Base-by-base conservation (phyloP, 805 yeast species). In the Saccharomycopsis babjevae region DNA sequence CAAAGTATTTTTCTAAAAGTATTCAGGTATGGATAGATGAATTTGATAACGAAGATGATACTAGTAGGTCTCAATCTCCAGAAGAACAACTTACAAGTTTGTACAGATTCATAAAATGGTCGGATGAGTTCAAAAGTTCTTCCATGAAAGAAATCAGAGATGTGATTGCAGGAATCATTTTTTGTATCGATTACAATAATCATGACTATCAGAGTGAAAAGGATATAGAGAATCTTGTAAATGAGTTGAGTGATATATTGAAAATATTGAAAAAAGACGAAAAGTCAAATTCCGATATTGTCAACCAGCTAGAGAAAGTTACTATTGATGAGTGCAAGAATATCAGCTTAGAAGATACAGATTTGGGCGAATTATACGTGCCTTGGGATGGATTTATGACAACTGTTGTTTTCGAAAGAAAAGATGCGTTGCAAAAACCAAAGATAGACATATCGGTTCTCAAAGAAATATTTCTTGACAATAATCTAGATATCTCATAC, bases 151-250 rank as follows among this genome's bases (percentile, higher is more conserved):
- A 84, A 36, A 76, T 85, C 28, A 22, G 66, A 50, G 89, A 88
- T 0, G 75, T 93, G 57, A 96, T 92, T 25, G 96, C 97, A 0
- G 89, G 93, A 16, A 97, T 97, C 0, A 57, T 63, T 7, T 57
- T 57, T 20, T 61, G 64, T 57, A 42, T 63, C 1, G 96, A 92
- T 72, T 74, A 93, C 43, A 88, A 90, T 73, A 90, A 92, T 66
- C 97, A 89, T 68, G 71, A 77, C 3, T 71, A 39, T 79, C 77
- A 38, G 85, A 81, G 3, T 80, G 86, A 67, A 74, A 66, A 15
- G 61, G 68, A 30, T 80, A 86, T 69, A 83, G 85, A 30, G 74
- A 71, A 22, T 65, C 70, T 7, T 71, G 73, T 7, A 73, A 67
- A 56, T 78, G 83, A 60, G 42, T n/a, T 63, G 15, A 22, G 5